Conservation (phyloP, 2,329 filamentous ascomycete genomes). For the Exophiala oligosperma region DNA sequence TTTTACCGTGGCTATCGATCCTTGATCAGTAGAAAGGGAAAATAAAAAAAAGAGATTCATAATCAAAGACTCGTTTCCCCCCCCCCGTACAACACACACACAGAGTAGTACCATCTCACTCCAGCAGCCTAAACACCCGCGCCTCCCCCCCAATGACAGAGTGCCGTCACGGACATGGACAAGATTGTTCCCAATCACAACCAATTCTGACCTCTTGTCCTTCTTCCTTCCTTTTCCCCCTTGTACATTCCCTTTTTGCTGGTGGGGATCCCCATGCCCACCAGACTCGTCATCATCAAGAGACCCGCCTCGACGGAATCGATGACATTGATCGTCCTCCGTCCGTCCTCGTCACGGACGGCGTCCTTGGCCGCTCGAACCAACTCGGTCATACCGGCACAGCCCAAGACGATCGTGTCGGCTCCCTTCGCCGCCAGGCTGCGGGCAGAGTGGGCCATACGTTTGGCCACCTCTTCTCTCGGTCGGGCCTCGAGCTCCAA, state of each 20-base stretch:
- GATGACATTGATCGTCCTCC: conserved; percentile 47
- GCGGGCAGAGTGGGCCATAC: conserved; percentile 42
- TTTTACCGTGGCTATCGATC: no score
- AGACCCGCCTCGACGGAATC: conserved; percentile 51
- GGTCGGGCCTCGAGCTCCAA: conserved; percentile 46
- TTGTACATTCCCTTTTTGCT: conserved; percentile 34
- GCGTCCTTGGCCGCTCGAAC: conserved; percentile 48
- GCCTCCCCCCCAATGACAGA: no score
- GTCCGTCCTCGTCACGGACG: conserved; percentile 40
- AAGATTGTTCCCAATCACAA: conserved; percentile 11
- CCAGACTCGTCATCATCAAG: conserved; percentile 31
- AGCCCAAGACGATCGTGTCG: conserved; percentile 47
- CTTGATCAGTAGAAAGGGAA: no score
- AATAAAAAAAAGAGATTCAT: no score
- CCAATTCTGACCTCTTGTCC: conserved; percentile 32
- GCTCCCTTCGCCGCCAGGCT: conserved; percentile 43
- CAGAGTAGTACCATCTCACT: no score
- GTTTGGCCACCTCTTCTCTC: conserved; percentile 37
- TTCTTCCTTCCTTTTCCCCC: conserved; percentile 31
- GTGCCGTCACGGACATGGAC: no score
- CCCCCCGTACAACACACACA: no score
- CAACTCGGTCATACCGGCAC: conserved; percentile 52
- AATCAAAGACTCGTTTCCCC: no score
- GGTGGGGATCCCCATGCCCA: conserved; percentile 33
- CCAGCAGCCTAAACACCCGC: no score